Evolutionary conservation across 1,284 basidiomycete species (phyloP), one percentile per base, ranked within the genome.

Genomic region (Puccinia polysora): DNA sequence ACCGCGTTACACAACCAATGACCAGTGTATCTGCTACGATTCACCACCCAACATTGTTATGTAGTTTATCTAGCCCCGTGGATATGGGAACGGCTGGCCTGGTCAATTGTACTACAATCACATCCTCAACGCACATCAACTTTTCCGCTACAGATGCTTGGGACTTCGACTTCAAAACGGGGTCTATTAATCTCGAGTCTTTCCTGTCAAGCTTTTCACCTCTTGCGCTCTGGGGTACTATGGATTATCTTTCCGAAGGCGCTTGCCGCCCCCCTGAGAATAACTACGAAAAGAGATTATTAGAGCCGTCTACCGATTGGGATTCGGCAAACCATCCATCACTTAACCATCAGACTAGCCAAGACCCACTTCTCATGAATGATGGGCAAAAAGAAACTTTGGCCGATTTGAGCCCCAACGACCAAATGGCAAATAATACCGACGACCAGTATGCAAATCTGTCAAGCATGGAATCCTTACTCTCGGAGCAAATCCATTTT

Each of bases 171-270:
- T 58, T 68, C 38, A 56, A 68, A 20, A 20, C 65, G 18, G 53
- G 49, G 25, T 56, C 65, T 20, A 56, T 68, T 38, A 56, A 68
- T 36, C 47, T 68, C 30, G 65, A 68, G 43, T 68, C 65, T 32
- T 58, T 68, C 30, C 36, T 68, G 34, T 55, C 65, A 45, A 68
- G 53, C 40, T 58, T 68, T 43, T 68, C 65, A 1, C 65, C 65
- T 58, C 34, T 58, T 23, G 34, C 65, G 20, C 52, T 58, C 10
- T 43, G 56, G 34, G 53, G 65, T 34, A 32, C 65, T n/a, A 40
- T 68, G 14, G 53, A 68, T 58, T 58, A 68, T 45, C 20, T 53
- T 30, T 56, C 65, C 28, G n/a, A 56, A 38, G 52, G 58, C n/a
- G 34, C 50, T n/a, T 40, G 49, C n/a, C n/a, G 30, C 30, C 25